phyloP scores from a whole-genome alignment of 1,139 yeast species.

The Martiniozyma asiatica region DNA sequence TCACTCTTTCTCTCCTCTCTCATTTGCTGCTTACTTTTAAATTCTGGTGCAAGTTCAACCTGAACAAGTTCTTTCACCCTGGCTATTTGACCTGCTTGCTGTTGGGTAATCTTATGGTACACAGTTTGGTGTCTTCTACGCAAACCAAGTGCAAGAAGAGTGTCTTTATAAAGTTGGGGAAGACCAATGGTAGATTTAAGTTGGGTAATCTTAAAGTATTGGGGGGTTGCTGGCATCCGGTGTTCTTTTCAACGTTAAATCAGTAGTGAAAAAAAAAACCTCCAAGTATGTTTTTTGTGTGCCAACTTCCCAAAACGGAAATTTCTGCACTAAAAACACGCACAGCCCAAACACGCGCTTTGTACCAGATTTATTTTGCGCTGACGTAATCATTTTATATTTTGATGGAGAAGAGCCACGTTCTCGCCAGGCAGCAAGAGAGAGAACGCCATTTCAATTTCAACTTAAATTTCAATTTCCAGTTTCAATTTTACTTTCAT shows the following conservation, averaged over 20 bases:
- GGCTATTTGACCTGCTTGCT: constrained; percentile 76
- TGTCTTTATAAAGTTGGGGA: constrained; percentile 55
- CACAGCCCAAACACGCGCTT: too few relatives aligned
- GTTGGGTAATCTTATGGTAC: constrained; percentile 63
- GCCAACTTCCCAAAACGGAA: too few relatives aligned
- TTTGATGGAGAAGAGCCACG: too few relatives aligned
- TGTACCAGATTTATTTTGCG: too few relatives aligned
- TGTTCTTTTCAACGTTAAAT: neutral
- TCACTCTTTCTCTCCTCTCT: constrained; percentile 46
- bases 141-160: constrained; percentile 66
- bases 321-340: too few relatives aligned
- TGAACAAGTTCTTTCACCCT: constrained; percentile 80
- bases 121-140: constrained; percentile 61
- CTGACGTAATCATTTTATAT: too few relatives aligned
- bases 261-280: too few relatives aligned
- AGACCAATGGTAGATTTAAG: constrained; percentile 76
- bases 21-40: constrained; percentile 37
- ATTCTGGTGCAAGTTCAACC: constrained; percentile 59
- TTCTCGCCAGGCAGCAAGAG: too few relatives aligned
- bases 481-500: too few relatives aligned
- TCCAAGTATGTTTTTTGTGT: too few relatives aligned
- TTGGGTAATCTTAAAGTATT: constrained; percentile 56
- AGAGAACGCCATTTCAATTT: too few relatives aligned
- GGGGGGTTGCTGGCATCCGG: constrained; percentile 13
- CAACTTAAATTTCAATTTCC: too few relatives aligned